phyloP scores from a whole-genome alignment of 208 protist genomes.

The Trypanosomatidae sp. region DNA sequence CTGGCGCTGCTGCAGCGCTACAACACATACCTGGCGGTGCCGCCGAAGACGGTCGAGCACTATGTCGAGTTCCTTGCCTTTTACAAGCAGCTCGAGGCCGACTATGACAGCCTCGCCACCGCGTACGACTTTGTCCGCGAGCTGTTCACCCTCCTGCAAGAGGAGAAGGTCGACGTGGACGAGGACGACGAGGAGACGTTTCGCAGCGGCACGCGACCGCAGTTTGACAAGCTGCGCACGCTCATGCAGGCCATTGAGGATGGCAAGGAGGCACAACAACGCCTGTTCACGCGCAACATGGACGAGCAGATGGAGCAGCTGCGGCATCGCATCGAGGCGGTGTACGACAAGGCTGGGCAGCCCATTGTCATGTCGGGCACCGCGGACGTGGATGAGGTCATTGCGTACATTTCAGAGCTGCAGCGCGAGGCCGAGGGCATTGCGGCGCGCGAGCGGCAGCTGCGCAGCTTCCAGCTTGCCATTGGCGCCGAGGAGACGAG shows the following conservation, averaged over 20 bases:
- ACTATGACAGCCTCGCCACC: slow-evolving; percentile 66
- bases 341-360: slow-evolving; percentile 78
- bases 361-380: slow-evolving; percentile 81
- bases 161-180: slow-evolving; percentile 78
- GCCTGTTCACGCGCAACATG: slow-evolving; percentile 86
- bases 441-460: slow-evolving; percentile 73
- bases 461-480: slow-evolving; percentile 77
- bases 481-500: slow-evolving; percentile 86
- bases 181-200: slow-evolving; percentile 88
- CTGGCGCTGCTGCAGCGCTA: slow-evolving; percentile 76
- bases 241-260: slow-evolving; percentile 82
- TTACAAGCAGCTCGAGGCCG: slow-evolving; percentile 56
- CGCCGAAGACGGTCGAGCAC: slow-evolving; percentile 86
- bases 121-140: slow-evolving; percentile 88
- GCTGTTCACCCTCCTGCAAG: slow-evolving; percentile 75
- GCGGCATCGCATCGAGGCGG: slow-evolving; percentile 70
- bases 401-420: slow-evolving; percentile 70
- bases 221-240: slow-evolving; percentile 89
- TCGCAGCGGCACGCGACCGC: slow-evolving; percentile 81
- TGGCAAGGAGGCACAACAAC: slow-evolving; percentile 78
- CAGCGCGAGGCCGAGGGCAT: slow-evolving; percentile 72
- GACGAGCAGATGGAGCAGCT: slow-evolving; percentile 90
- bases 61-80: slow-evolving; percentile 87
- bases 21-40: slow-evolving; percentile 60
- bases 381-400: slow-evolving; percentile 61